Evolutionary conservation across 2,329 filamentous ascomycete genomes (phyloP).

Genomic region (Diaporthe vaccinii): DNA sequence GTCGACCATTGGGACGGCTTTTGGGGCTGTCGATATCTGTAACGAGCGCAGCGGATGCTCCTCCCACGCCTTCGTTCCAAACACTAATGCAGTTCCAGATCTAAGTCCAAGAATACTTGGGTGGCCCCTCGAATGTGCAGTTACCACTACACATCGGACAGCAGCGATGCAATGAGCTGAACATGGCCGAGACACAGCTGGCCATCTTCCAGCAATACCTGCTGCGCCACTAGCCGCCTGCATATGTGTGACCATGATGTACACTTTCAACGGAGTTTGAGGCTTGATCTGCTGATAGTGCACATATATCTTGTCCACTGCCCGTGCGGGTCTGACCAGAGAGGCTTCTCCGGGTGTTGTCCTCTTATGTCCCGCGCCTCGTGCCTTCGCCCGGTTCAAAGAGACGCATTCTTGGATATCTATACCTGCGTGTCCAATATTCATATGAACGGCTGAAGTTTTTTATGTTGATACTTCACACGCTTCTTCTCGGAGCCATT

Average conservation of each 20-base stretch:
- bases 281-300: neutral
- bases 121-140: neutral
- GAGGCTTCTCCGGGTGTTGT: neutral
- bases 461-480: neutral
- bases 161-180: neutral
- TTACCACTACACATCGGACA: neutral
- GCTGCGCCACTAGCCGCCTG: neutral
- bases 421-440: too few relatives aligned
- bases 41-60: too few relatives aligned
- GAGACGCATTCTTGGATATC: neutral
- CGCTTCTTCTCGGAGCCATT: neutral
- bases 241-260: neutral
- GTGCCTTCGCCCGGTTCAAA: neutral
- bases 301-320: neutral
- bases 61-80: too few relatives aligned
- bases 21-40: too few relatives aligned
- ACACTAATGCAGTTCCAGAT: neutral
- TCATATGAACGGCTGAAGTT: too few relatives aligned
- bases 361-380: too few relatives aligned
- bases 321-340: neutral
- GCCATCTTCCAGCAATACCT: neutral
- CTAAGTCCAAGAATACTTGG: too few relatives aligned
- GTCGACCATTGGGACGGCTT: too few relatives aligned
- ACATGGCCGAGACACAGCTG: neutral
- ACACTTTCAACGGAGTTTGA: fast-evolving